These are phyloP conservation scores for Cucumis variabilis DNA, from an alignment of 331 rosid species.

Conservation along the genomic window DNA sequence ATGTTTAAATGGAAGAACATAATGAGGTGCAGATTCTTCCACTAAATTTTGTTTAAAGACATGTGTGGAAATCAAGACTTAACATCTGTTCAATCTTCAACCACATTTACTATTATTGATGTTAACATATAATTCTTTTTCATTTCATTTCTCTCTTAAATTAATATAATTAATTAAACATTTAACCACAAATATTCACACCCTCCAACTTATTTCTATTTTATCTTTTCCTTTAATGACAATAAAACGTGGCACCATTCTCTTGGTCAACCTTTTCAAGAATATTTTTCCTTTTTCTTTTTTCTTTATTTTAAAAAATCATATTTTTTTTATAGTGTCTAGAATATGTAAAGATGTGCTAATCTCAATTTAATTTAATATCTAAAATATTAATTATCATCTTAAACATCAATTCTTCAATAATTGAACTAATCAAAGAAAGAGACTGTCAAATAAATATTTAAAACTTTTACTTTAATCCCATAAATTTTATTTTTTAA, in stretches of 20 bases:
- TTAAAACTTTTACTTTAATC: no score
- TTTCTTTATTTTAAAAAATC: not conserved
- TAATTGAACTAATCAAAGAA: no score
- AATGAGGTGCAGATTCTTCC: not conserved
- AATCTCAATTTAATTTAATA: no score
- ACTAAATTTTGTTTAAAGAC: not conserved
- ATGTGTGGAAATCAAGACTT: not conserved
- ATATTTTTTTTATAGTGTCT: not conserved
- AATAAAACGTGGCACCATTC: not conserved
- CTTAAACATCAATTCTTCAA: no score
- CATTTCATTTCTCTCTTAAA: not conserved
- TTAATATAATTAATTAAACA: not conserved
- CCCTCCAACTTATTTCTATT: not conserved
- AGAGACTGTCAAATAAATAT: not conserved
- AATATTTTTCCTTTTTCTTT: not conserved
- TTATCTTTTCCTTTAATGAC: not conserved
- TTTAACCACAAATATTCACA: not conserved
- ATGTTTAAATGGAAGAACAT: not conserved
- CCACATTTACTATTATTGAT: not conserved
- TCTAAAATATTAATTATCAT: no score
- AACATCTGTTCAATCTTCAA: conserved; percentile 17
- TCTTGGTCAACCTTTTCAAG: not conserved
- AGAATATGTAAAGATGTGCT: no score
- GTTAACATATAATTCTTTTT: not conserved
- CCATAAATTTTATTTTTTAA: no score